A percentile compares a stretch with the other conserved stretches of the same genome.
phyloP scores from a whole-genome alignment of 2,329 filamentous ascomycete genomes.

The Myotisia sp. region DNA sequence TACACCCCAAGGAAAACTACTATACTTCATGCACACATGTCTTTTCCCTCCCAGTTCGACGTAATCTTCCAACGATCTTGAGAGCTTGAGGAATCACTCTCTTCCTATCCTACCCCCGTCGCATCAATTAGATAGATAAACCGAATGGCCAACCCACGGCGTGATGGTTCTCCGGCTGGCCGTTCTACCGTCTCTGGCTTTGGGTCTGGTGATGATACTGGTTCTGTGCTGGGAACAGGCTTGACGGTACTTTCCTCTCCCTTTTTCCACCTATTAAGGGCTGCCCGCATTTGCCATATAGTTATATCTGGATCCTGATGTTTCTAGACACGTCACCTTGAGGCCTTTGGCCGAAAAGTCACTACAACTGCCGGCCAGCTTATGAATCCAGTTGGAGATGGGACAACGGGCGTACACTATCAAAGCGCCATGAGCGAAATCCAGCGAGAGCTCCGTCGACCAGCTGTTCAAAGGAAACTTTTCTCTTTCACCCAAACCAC shows the following conservation, averaged over 20 bases:
- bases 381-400: conserved; percentile 53
- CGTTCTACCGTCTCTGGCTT: conserved; percentile 22
- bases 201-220: conserved; percentile 29
- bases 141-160: conserved; percentile 31
- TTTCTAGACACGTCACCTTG: conserved; percentile 72
- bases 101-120: neutral
- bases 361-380: conserved; percentile 85
- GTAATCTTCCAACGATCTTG: too few species aligned
- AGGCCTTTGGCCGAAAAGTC: conserved; percentile 88
- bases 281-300: conserved; percentile 2
- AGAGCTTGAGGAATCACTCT: neutral
- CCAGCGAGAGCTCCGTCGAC: conserved; percentile 73
- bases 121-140: too few species aligned
- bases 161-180: conserved; percentile 33
- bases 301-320: conserved; percentile 4
- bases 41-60: neutral
- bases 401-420: conserved; percentile 45
- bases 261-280: conserved; percentile 6
- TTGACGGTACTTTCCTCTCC: conserved; percentile 28
- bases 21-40: too few species aligned
- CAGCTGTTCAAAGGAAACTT: conserved; percentile 71
- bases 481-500: conserved; percentile 83
- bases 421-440: conserved; percentile 77
- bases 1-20: too few species aligned
- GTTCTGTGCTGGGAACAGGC: conserved; percentile 33